Base-by-base conservation (phyloP, 129 eudicot genomes). In the Artemisia argyi region DNA sequence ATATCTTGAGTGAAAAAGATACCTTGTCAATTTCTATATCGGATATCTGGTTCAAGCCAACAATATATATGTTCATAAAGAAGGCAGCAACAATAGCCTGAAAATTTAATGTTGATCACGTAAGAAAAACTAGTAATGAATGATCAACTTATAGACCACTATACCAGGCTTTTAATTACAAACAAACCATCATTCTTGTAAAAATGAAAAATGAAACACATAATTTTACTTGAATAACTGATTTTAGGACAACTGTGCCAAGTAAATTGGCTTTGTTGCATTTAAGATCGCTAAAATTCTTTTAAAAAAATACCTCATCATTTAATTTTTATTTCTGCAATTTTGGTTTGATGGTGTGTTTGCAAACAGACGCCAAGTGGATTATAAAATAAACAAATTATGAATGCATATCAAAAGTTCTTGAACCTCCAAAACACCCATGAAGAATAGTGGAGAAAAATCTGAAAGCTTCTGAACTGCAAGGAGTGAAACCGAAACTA, bases 81-180 rank as follows among this genome's bases (percentile, higher is more conserved):
- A 94, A 87, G 79, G 99, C 97, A 87, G 99, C 93, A 80, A 88
- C 89, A 79, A 90, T 90, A 50, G 99, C 99, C 99, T 94, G 96
- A 55, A 80, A 81, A 14, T n/a, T 62, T 5, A 26, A 61, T 49
- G 22, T 7, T 16, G 28, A 19, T 9, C 61, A 9, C 14, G 19
- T 15, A 52, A 52, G 17, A 15, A 16, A 52, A 52, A 52, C 19
- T 52, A 52, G 57, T 2, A 52, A 39, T 7, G 46, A 39, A 7
- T 39, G 46, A 6, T 6, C 1, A 39, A 39, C 46, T 39, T 39
- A 39, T 32, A 7, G 46, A 39, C 46, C 44, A 35, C 44, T 35
- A 35, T 35, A 35, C 9, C 6, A 35, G 44, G 44, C n/a, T n/a
- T n/a, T n/a, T n/a, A n/a, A n/a, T n/a, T n/a, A n/a, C n/a, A n/a